These are phyloP conservation scores for Fragaria nilgerrensis DNA, from an alignment of 306 rosid species.

Conservation along the genomic window DNA sequence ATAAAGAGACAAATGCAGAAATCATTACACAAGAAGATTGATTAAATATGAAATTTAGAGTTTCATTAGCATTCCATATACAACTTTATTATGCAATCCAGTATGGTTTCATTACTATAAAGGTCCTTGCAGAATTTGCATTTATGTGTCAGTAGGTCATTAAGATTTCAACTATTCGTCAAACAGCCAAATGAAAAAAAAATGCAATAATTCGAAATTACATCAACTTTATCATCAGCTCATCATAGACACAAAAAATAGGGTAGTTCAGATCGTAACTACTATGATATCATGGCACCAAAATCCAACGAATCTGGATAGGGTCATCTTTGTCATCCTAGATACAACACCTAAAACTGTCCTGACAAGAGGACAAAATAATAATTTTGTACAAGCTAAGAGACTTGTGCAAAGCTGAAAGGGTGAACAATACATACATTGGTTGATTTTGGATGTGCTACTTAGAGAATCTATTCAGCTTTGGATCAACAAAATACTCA, in stretches of 20 bases:
- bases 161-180: not conserved
- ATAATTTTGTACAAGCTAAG: not conserved
- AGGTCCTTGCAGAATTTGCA: too few species aligned
- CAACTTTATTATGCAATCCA: not conserved
- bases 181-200: not conserved
- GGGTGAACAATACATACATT: not conserved
- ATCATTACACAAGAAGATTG: not conserved
- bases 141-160: not conserved
- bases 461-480: not conserved
- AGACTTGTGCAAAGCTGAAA: not conserved
- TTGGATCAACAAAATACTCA: not conserved
- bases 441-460: conserved; percentile 3
- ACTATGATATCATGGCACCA: not conserved
- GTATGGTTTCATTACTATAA: not conserved
- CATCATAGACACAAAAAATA: not conserved
- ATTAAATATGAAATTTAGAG: not conserved
- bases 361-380: not conserved
- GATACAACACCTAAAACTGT: not conserved
- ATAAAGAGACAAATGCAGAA: not conserved
- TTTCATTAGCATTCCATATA: not conserved
- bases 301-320: not conserved
- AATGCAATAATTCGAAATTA: not conserved
- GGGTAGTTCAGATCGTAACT: not conserved
- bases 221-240: not conserved
- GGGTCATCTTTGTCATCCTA: not conserved